Percentiles rank a stretch among this genome's conserved stretches.
Evolutionary conservation across 495 filamentous ascomycete genomes (phyloP).

Genomic region (Aspergillus heteromorphus): DNA sequence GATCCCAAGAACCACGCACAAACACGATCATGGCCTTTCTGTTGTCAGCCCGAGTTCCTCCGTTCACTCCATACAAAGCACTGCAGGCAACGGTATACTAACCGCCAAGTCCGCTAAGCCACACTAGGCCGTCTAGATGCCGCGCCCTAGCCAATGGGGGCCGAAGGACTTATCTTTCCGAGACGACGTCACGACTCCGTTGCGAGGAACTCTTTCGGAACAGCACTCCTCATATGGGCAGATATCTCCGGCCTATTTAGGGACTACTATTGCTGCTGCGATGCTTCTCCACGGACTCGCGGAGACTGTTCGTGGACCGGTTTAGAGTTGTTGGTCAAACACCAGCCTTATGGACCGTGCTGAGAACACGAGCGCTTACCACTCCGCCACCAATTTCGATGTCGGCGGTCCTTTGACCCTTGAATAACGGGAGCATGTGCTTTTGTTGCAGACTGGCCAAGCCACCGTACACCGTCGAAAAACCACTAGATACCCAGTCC

Average conservation of each 20-base stretch:
- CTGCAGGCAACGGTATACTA: too few relatives aligned
- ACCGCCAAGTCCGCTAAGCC: constrained; percentile 11
- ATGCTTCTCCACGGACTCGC: neutral
- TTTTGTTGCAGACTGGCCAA: neutral
- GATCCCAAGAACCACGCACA: too few relatives aligned
- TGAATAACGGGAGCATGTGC: neutral
- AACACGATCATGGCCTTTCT: too few relatives aligned
- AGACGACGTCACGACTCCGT: neutral
- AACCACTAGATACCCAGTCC: too few relatives aligned
- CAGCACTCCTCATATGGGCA: too few relatives aligned
- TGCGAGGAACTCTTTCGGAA: too few relatives aligned
- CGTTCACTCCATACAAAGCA: too few relatives aligned
- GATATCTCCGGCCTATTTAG: too few relatives aligned
- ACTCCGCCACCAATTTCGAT: neutral
- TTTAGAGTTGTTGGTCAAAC: neutral
- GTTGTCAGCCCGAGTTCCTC: too few relatives aligned
- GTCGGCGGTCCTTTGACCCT: neutral
- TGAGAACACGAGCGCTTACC: neutral
- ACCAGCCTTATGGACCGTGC: neutral
- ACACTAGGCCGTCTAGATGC: constrained; percentile 18
- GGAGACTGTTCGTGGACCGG: neutral
- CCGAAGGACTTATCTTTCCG: constrained; percentile 26
- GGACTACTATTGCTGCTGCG: neutral
- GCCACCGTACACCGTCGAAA: too few relatives aligned
- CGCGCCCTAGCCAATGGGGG: constrained; percentile 21